phyloP scores from a whole-genome alignment of 129 eudicot genomes.

The Tagetes erecta region DNA sequence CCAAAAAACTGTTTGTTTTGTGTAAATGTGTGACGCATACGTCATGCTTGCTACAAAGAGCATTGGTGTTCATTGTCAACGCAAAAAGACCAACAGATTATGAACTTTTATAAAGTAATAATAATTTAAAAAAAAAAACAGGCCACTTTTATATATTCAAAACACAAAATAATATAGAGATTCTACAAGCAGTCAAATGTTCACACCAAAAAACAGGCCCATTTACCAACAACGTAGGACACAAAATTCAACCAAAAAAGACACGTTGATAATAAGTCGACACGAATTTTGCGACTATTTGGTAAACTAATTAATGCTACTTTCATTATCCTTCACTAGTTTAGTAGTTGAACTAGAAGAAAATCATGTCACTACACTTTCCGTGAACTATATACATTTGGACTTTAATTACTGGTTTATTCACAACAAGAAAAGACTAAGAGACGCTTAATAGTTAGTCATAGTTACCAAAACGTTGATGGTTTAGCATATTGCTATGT shows the following conservation, averaged over 20 bases:
- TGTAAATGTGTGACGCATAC: not conserved
- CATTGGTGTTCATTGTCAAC: constrained; percentile 4
- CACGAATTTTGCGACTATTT: constrained; percentile 7
- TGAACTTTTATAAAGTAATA: not conserved
- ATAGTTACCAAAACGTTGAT: no score
- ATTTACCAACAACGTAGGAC: constrained; percentile 7
- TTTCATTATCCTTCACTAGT: not conserved
- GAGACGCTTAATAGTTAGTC: no score
- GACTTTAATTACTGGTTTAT: not conserved
- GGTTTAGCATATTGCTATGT: no score
- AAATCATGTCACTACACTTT: not conserved
- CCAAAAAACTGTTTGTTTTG: not conserved
- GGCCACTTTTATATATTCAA: not conserved
- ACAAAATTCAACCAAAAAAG: constrained; percentile 12
- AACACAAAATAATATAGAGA: not conserved
- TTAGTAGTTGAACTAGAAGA: constrained; percentile 3
- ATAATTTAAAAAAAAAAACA: not conserved
- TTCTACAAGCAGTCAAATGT: constrained; percentile 14
- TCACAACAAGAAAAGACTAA: no score
- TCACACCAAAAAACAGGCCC: constrained; percentile 22
- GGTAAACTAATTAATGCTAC: not conserved
- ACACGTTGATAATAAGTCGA: not conserved
- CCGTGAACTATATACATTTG: not conserved
- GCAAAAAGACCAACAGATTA: not conserved
- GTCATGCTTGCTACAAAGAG: constrained; percentile 17